Percentiles rank a stretch among this genome's conserved stretches.
These are phyloP conservation scores for Vicia villosa DNA, from an alignment of 306 rosid genomes.

Conservation along the genomic window DNA sequence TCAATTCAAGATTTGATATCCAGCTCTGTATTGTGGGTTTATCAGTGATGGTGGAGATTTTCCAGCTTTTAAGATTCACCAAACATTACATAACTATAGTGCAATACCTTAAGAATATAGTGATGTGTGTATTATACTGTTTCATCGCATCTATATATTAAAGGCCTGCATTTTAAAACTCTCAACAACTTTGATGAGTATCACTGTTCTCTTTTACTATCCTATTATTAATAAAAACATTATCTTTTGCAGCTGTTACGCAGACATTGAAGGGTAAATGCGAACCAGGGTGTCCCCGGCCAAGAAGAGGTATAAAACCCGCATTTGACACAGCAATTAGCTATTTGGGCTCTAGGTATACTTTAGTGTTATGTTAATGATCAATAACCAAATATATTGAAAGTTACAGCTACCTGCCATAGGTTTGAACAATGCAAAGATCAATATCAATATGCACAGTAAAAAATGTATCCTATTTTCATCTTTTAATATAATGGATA, in stretches of 20 bases:
- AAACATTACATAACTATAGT: constrained; percentile 3
- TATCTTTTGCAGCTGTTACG: constrained; percentile 72
- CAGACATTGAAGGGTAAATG: constrained; percentile 77
- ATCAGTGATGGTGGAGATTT: not conserved
- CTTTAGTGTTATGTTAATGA: constrained; percentile 12
- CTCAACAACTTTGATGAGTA: not conserved
- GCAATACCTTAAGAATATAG: constrained; percentile 2
- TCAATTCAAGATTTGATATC: not conserved
- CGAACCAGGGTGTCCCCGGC: constrained; percentile 66
- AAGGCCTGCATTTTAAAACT: constrained; percentile 28
- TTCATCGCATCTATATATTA: constrained; percentile 11
- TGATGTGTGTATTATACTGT: constrained; percentile 17
- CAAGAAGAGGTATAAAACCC: constrained; percentile 79
- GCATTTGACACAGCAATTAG: constrained; percentile 20
- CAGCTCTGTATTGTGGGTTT: not conserved
- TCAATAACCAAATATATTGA: constrained; percentile 3
- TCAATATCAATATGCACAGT: constrained; percentile 29
- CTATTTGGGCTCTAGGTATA: not conserved
- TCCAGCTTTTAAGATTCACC: not conserved
- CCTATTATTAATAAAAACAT: constrained; percentile 18
- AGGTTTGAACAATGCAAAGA: constrained; percentile 13
- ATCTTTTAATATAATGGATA: constrained; percentile 26
- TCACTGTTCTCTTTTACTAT: constrained; percentile 24
- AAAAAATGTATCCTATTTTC: constrained; percentile 18
- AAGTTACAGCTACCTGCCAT: not conserved